A percentile compares a stretch with the other conserved stretches of the same genome.
These are phyloP conservation scores for Ustilago crameri DNA, from an alignment of 1,284 basidiomycete species.

Conservation along the genomic window DNA sequence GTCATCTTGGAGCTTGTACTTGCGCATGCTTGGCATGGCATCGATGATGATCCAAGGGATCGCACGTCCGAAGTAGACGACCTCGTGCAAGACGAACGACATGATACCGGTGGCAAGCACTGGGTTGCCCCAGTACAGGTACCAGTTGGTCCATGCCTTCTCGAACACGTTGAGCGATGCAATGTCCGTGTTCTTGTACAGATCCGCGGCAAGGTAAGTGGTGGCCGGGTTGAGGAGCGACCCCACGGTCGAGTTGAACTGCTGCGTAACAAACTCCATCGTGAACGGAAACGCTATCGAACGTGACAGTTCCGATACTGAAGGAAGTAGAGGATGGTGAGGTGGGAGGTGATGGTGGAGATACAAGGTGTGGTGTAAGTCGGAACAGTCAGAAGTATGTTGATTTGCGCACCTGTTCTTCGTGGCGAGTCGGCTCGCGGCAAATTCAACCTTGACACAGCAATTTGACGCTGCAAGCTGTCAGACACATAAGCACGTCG, in stretches of 20 bases:
- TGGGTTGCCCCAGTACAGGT: conserved; percentile 76
- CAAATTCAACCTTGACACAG: no score
- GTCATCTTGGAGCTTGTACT: conserved; percentile 88
- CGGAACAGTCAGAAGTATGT: not conserved
- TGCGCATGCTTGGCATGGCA: conserved; percentile 88
- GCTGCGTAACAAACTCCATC: conserved; percentile 50
- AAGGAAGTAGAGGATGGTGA: not conserved
- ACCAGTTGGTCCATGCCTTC: conserved; percentile 69
- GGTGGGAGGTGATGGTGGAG: conserved; percentile 9
- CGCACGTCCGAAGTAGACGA: conserved; percentile 95
- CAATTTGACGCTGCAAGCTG: not conserved
- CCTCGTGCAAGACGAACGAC: conserved; percentile 92
- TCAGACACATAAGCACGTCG: conserved; percentile 16
- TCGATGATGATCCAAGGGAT: conserved; percentile 97
- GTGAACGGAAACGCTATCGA: conserved; percentile 13
- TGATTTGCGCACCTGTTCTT: no score
- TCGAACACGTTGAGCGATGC: conserved; percentile 58
- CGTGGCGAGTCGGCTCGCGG: no score
- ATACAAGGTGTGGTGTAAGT: conserved; percentile 2
- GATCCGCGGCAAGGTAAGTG: conserved; percentile 68
- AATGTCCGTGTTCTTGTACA: conserved; percentile 60
- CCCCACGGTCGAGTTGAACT: conserved; percentile 50
- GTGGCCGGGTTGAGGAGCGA: conserved; percentile 46
- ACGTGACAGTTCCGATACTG: not conserved
- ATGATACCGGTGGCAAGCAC: conserved; percentile 92